Evolutionary conservation across 139 green algal genomes (phyloP).

Genomic region (Desmodesmus armatus): DNA sequence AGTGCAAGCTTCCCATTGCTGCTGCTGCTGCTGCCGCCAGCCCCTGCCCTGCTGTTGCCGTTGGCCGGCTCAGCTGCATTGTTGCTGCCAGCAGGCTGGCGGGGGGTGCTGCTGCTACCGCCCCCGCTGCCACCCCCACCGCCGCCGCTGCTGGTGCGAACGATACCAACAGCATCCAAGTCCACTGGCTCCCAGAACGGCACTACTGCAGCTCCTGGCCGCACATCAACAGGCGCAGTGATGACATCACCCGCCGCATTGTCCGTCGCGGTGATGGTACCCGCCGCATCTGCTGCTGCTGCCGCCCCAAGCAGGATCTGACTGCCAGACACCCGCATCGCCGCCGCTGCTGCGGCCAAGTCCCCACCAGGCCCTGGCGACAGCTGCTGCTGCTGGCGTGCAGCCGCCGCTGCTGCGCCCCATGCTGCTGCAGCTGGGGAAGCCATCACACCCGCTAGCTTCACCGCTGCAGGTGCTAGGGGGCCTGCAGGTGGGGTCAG

Average conservation of each 20-base stretch:
- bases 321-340: slow-evolving; percentile 6
- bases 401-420: not conserved
- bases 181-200: slow-evolving; percentile 68
- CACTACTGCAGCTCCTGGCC: slow-evolving; percentile 54
- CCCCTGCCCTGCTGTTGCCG: not conserved
- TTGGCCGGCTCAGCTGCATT: not conserved
- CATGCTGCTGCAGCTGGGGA: not conserved
- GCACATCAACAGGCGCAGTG: slow-evolving; percentile 53
- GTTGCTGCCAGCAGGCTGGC: not conserved
- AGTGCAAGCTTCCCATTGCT: not conserved
- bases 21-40: not conserved
- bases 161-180: too few species aligned
- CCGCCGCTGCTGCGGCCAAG: not conserved
- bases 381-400: slow-evolving; percentile 30
- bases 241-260: slow-evolving; percentile 44
- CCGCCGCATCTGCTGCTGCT: slow-evolving; percentile 1
- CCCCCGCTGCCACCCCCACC: not conserved
- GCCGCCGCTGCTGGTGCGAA: slow-evolving; percentile 27
- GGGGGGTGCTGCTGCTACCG: not conserved
- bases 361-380: not conserved
- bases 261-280: not conserved
- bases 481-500: slow-evolving; percentile 22
- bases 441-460: slow-evolving; percentile 10
- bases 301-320: not conserved
- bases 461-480: not conserved